Conservation (phyloP, 1,139 yeast genomes). For the Yamadazyma dushanensis region DNA sequence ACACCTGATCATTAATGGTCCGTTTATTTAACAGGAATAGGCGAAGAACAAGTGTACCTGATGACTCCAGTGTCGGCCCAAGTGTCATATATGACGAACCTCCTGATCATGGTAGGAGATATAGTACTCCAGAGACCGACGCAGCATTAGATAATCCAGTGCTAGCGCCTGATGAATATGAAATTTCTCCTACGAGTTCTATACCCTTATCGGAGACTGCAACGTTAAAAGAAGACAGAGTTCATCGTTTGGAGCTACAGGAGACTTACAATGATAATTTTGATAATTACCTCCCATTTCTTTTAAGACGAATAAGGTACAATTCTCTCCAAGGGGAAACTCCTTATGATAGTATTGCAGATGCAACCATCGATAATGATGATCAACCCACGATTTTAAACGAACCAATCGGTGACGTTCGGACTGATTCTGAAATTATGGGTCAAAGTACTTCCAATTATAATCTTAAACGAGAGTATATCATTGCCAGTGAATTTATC, state of each 20-base stretch:
- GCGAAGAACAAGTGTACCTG: constrained; percentile 2
- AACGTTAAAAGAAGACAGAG: constrained; percentile 21
- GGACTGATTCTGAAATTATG: constrained; percentile 15
- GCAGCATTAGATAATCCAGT: neutral
- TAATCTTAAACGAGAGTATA: constrained; percentile 28
- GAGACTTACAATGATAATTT: constrained; percentile 38
- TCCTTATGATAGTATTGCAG: constrained; percentile 10
- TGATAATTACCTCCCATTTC: constrained; percentile 38
- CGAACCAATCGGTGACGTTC: constrained; percentile 16
- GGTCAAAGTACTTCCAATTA: constrained; percentile 20
- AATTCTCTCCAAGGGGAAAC: constrained; percentile 9
- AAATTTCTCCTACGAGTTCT: constrained; percentile 14
- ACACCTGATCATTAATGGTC: neutral
- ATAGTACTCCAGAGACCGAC: constrained; percentile 3
- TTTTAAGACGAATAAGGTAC: constrained; percentile 29
- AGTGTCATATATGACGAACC: neutral
- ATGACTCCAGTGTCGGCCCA: neutral
- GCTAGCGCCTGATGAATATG: constrained; percentile 1
- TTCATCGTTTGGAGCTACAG: constrained; percentile 34
- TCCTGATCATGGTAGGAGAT: constrained; percentile 2
- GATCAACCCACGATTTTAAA: constrained; percentile 25
- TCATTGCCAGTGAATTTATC: constrained; percentile 36
- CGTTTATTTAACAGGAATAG: constrained; percentile 1
- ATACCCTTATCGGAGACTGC: constrained; percentile 26
- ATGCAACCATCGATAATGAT: constrained; percentile 15